Conservation (phyloP, 768 basidiomycete species). For the Lentinula detonsa region DNA sequence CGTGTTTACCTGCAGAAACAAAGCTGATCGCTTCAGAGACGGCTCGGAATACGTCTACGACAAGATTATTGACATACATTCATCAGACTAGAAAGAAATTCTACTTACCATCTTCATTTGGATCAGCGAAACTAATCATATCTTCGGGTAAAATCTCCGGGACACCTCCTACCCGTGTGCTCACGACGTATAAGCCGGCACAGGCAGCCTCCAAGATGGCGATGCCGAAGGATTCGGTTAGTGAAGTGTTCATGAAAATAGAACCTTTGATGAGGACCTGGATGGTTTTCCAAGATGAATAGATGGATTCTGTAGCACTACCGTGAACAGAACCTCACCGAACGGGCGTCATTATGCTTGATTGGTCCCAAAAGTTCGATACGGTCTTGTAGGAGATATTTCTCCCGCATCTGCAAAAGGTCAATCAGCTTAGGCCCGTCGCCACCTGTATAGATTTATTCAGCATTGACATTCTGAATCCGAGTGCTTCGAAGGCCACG, state of each 20-base stretch:
- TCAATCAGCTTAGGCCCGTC: conserved; percentile 95
- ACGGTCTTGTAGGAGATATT: conserved; percentile 80
- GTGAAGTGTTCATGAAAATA: conserved; percentile 92
- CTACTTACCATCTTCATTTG: conserved; percentile 83
- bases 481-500: conserved; percentile 10
- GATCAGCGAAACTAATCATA: conserved; percentile 93
- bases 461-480: background rate
- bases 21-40: conserved; percentile 75
- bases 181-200: conserved; percentile 89
- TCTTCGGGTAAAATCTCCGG: conserved; percentile 92
- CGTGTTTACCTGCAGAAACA: conserved; percentile 61
- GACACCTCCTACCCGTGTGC: conserved; percentile 91
- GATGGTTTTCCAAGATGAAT: no score
- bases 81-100: background rate
- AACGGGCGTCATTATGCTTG: conserved; percentile 74
- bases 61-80: background rate
- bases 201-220: conserved; percentile 97
- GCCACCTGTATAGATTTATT: conserved; percentile 49
- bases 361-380: conserved; percentile 87
- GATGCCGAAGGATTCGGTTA: conserved; percentile 96
- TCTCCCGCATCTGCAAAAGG: conserved; percentile 93
- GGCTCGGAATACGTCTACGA: conserved; percentile 76
- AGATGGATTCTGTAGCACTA: background rate
- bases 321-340: conserved; percentile 37
- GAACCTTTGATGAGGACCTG: conserved; percentile 83